Conservation (phyloP, 2,329 filamentous ascomycete genomes). For the Alternaria arbusti region DNA sequence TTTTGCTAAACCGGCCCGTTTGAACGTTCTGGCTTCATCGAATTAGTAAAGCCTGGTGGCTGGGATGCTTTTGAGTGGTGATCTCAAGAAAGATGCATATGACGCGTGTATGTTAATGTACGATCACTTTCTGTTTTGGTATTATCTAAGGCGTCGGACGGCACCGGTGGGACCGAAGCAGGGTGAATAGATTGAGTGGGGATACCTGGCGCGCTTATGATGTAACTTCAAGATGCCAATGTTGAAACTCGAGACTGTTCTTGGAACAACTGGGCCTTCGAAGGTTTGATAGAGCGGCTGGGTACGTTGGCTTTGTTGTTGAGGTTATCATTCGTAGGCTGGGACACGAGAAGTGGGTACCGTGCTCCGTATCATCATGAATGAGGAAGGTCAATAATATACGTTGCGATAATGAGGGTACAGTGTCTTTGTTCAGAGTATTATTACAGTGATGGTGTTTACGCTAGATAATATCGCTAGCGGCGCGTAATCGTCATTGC, state of each 20-base stretch:
- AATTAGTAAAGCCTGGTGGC: slow-evolving; percentile 7
- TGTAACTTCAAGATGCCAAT: not conserved
- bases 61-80: slow-evolving; percentile 2
- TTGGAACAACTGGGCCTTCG: not conserved
- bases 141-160: slow-evolving; percentile 1
- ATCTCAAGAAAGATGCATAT: not conserved
- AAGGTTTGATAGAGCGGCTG: not conserved
- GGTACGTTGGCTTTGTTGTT: slow-evolving; percentile 1
- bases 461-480: slow-evolving; percentile 22
- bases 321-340: slow-evolving; percentile 4
- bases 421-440: slow-evolving; percentile 15
- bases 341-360: slow-evolving; percentile 15
- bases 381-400: slow-evolving; percentile 25
- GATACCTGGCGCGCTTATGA: not conserved
- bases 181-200: slow-evolving; percentile 8
- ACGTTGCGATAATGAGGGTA: slow-evolving; percentile 12
- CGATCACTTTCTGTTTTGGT: slow-evolving; percentile 5
- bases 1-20: slow-evolving; percentile 7
- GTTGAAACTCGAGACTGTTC: not conserved
- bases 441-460: slow-evolving; percentile 17
- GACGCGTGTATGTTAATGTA: not conserved
- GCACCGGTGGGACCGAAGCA: slow-evolving; percentile 6
- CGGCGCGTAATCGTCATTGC: slow-evolving; percentile 22
- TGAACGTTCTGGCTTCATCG: slow-evolving; percentile 1
- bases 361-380: slow-evolving; percentile 10